These are phyloP conservation scores for Astrothelium subdiscretum DNA, from an alignment of 495 filamentous ascomycete species.

Conservation along the genomic window DNA sequence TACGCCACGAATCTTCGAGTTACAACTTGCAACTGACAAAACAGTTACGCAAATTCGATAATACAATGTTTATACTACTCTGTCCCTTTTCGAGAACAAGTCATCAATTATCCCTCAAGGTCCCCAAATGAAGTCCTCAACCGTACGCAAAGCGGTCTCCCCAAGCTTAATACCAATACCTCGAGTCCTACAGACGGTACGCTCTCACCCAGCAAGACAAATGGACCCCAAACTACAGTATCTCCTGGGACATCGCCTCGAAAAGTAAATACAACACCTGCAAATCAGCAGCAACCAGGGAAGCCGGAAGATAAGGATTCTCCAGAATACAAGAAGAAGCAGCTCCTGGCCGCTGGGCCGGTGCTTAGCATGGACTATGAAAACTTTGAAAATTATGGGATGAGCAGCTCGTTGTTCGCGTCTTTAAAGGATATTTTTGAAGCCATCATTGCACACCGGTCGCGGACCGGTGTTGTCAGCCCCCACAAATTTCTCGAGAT, in stretches of 20 bases:
- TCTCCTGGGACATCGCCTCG: slow-evolving; percentile 13
- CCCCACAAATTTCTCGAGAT: slow-evolving; percentile 90
- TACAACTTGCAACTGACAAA: slow-evolving; percentile 19
- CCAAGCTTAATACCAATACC: slow-evolving; percentile 37
- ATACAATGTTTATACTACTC: slow-evolving; percentile 95
- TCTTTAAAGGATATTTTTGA: slow-evolving; percentile 94
- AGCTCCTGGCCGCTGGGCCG: slow-evolving; percentile 75
- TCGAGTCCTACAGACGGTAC: slow-evolving; percentile 7
- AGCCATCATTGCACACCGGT: slow-evolving; percentile 68
- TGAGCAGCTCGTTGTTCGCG: slow-evolving; percentile 90
- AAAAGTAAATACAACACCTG: slow-evolving; percentile 14
- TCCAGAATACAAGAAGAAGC: slow-evolving; percentile 93
- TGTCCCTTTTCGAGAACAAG: slow-evolving; percentile 85
- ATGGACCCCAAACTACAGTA: background rate
- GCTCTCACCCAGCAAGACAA: slow-evolving; percentile 14
- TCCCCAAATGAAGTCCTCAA: slow-evolving; percentile 45
- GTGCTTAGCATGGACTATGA: slow-evolving; percentile 71
- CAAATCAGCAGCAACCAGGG: slow-evolving; percentile 31
- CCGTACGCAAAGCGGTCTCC: slow-evolving; percentile 30
- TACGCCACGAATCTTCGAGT: slow-evolving; percentile 32
- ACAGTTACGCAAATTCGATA: slow-evolving; percentile 94
- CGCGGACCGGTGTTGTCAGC: slow-evolving; percentile 81
- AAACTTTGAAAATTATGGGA: slow-evolving; percentile 70
- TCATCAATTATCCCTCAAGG: slow-evolving; percentile 75
- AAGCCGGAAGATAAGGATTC: slow-evolving; percentile 69